phyloP scores from a whole-genome alignment of 2,329 filamentous ascomycete species.

The Arthrobotrys musiformis region DNA sequence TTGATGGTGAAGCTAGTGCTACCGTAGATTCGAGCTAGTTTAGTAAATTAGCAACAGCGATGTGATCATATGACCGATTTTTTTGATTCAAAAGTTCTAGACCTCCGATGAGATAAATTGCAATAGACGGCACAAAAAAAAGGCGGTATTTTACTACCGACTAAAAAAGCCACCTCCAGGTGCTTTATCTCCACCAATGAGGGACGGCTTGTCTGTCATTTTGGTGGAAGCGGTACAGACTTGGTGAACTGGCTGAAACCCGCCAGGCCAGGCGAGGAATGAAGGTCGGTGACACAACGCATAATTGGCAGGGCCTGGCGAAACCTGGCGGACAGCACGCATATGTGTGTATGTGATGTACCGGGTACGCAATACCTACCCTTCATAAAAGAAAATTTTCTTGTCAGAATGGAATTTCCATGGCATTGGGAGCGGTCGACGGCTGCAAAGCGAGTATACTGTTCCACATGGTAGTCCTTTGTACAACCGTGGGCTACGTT shows the following conservation, averaged over 20 bases:
- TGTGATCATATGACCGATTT: background rate
- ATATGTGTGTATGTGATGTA: background rate
- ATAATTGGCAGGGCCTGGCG: background rate
- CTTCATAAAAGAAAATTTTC: background rate
- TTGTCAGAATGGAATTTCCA: background rate
- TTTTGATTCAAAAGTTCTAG: conserved; percentile 1
- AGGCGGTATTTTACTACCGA: background rate
- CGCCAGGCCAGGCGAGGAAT: background rate
- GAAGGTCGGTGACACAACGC: conserved; percentile 14
- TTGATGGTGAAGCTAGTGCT: too few species aligned
- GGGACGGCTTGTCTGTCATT: background rate
- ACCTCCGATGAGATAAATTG: background rate
- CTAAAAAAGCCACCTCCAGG: background rate
- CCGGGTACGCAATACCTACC: background rate
- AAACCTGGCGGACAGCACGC: background rate
- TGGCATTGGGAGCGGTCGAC: background rate
- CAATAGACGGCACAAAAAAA: background rate
- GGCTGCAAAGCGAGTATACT: background rate
- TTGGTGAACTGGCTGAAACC: background rate
- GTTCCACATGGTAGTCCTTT: conserved; percentile 10
- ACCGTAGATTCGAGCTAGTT: too few species aligned
- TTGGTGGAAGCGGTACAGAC: background rate
- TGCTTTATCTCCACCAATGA: conserved; percentile 1
- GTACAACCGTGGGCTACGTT: conserved; percentile 27
- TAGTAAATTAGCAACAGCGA: background rate